phyloP scores from a whole-genome alignment of 768 basidiomycete species.

The Cystofilobasidium ferigula region DNA sequence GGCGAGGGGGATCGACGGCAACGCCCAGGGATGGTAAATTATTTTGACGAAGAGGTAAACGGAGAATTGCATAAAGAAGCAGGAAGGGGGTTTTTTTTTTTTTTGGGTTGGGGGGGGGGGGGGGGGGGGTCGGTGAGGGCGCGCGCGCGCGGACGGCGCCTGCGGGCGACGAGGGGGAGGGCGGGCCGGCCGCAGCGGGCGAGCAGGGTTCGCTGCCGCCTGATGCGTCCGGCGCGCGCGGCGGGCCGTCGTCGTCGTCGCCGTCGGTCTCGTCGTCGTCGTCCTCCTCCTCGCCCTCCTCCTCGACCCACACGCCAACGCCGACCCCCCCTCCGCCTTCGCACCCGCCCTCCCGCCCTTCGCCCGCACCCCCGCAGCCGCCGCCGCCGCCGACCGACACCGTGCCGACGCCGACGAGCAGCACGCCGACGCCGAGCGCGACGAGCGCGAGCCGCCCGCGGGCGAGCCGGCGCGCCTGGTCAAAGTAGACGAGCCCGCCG shows the following conservation, averaged over 20 bases:
- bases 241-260: constrained; percentile 12
- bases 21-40: no score
- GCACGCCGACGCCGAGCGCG: constrained; percentile 58
- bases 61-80: no score
- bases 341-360: no score
- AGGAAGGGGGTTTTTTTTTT: no score
- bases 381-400: constrained; percentile 55
- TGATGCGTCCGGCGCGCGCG: no score
- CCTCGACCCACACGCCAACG: constrained; percentile 39
- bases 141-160: no score
- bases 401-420: constrained; percentile 81
- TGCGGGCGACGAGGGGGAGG: not conserved
- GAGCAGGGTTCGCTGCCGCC: no score
- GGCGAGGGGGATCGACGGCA: no score
- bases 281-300: constrained; percentile 29
- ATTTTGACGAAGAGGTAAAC: no score
- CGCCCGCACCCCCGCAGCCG: constrained; percentile 41
- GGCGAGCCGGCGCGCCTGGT: constrained; percentile 65
- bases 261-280: not conserved
- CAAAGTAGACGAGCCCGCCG: constrained; percentile 51
- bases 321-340: constrained; percentile 40
- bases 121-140: no score
- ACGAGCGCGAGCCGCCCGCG: constrained; percentile 64
- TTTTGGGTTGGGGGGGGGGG: no score
- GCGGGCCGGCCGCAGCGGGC: constrained; percentile 8